Conservation (phyloP, 2,329 filamentous ascomycete genomes). For the Dothistroma septosporum region DNA sequence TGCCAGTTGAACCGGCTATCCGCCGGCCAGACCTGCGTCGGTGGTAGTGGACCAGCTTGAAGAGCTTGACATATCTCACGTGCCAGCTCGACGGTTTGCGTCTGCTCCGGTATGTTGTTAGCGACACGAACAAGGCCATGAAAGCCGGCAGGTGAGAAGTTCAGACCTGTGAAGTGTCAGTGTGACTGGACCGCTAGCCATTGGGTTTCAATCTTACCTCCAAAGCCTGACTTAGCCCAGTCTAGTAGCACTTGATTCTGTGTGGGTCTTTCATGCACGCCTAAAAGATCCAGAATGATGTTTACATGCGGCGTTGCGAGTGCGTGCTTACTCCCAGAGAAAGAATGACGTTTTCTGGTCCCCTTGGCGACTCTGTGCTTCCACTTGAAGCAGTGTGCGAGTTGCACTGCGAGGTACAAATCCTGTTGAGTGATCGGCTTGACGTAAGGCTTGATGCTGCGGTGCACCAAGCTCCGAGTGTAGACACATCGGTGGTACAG, state of each 20-base stretch:
- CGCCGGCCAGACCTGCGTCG: neutral
- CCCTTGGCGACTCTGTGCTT: neutral
- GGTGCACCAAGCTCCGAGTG: neutral
- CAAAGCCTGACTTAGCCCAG: neutral
- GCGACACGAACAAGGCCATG: neutral
- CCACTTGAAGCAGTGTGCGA: neutral
- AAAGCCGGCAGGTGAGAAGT: neutral
- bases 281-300: neutral
- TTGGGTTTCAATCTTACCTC: neutral
- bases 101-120: neutral
- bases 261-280: neutral
- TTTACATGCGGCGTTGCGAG: neutral
- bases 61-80: neutral
- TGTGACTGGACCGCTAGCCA: neutral
- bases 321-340: neutral
- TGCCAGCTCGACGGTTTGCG: neutral
- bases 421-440: neutral
- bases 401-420: neutral
- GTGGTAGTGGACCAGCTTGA: neutral
- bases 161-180: neutral
- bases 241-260: neutral
- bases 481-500: conserved; percentile 1
- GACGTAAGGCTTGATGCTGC: neutral
- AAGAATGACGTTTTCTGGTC: neutral
- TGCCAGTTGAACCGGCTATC: neutral